phyloP scores from a whole-genome alignment of 495 filamentous ascomycete genomes.

The Letharia columbiana region DNA sequence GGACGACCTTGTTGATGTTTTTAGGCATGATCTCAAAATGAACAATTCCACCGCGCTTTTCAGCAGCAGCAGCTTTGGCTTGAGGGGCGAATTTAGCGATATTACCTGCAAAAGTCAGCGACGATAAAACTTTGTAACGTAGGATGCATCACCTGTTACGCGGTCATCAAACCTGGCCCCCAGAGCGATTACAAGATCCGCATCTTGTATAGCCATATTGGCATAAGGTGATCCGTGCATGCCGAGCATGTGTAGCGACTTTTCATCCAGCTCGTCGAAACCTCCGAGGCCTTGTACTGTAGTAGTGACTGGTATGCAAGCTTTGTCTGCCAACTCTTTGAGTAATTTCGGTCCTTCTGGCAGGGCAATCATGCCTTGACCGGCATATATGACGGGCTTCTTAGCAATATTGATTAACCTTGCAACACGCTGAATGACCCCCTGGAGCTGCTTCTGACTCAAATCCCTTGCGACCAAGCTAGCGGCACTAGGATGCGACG shows the following conservation, averaged over 20 bases:
- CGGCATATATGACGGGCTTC: slow-evolving; percentile 53
- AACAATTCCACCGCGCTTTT: slow-evolving; percentile 51
- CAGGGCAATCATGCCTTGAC: slow-evolving; percentile 46
- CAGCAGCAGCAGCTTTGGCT: slow-evolving; percentile 45
- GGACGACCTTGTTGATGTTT: slow-evolving; percentile 49
- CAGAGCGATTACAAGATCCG: slow-evolving; percentile 54
- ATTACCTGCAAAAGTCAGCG: neutral
- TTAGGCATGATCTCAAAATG: slow-evolving; percentile 60
- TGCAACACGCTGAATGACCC: slow-evolving; percentile 43
- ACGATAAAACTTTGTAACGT: neutral
- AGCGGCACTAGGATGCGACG: slow-evolving; percentile 48
- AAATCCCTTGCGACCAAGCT: slow-evolving; percentile 44
- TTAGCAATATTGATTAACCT: slow-evolving; percentile 51
- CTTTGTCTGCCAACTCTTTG: slow-evolving; percentile 49
- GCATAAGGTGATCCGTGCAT: slow-evolving; percentile 57
- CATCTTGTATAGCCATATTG: slow-evolving; percentile 57
- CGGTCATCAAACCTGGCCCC: slow-evolving; percentile 57
- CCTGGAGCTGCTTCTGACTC: slow-evolving; percentile 39
- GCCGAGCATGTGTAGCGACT: slow-evolving; percentile 54
- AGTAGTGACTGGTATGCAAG: slow-evolving; percentile 52
- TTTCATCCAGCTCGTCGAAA: slow-evolving; percentile 52
- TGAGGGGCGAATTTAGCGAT: slow-evolving; percentile 49
- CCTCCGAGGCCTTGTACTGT: slow-evolving; percentile 57
- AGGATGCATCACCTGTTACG: slow-evolving; percentile 38
- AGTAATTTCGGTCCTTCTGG: slow-evolving; percentile 45